Evolutionary conservation across 2,329 filamentous ascomycete species (phyloP), one percentile per base, ranked within the genome.

Genomic region (Hymenoscyphus linearis): DNA sequence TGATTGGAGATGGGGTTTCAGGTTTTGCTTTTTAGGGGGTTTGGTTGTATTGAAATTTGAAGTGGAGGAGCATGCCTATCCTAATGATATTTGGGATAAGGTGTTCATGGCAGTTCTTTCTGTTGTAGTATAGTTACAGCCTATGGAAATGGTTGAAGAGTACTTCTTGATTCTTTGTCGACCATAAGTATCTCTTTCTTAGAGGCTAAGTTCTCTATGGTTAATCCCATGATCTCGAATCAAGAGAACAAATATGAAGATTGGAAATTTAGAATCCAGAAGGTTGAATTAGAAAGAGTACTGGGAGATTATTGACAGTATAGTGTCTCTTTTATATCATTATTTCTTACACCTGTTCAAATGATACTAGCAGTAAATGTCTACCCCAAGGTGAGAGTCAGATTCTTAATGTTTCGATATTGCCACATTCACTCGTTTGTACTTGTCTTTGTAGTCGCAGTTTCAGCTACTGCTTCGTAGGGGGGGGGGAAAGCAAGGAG

Each of bases 11-110:
- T 60, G 62, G 60, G 7, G 35, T 64, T 13, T 62, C 57, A 14
- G 64, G 62, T 25, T 63, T 61, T 55, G 57, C 60, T 22, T 67
- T 65, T 50, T 64, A 67, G 27, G 37, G 58, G 18, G 62, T 7
- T 56, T 65, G 13, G 52, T 57, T 27, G 61, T 61, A 34, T 26
- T 63, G 7, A 63, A 63, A 34, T 44, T 53, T 13, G 50, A 61
- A 25, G 6, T 14, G 12, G 2, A 31, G 34, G 14, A 22, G 16
- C 13, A 12, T 27, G 6, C n/a, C 25, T 13, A 13, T 18, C 9
- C 40, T 10, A 7, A 50, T 5, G 6, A 1, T 4, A 12, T 31
- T 14, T 12, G 18, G 25, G 52, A 31, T 34, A 26, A 25, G 27
- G 34, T 16, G 22, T 22, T 52, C 18, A n/a, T 26, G 12, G 18